Percentiles rank a stretch among this genome's conserved stretches.
Evolutionary conservation across 257 asterid genomes (phyloP).

Genomic region (Nicotiana sylvestris): DNA sequence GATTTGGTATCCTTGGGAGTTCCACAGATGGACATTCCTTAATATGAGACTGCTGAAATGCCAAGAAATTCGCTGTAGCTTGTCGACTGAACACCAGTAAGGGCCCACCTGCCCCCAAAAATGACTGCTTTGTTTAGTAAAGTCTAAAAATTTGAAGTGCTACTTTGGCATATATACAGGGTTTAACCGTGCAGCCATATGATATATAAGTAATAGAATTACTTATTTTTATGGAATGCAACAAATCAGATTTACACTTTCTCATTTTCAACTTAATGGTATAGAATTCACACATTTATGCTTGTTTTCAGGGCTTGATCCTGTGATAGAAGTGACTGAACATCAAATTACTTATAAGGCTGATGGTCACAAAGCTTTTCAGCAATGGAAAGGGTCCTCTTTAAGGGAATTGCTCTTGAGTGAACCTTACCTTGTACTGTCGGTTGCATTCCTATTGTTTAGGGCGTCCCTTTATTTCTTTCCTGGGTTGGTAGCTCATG

Average conservation of each 20-base stretch:
- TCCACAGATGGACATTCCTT: too few species aligned
- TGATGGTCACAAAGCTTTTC: constrained; percentile 11
- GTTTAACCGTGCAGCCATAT: not conserved
- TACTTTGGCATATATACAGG: not conserved
- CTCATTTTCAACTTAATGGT: constrained; percentile 2
- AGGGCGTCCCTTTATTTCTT: constrained; percentile 42
- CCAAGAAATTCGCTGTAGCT: not conserved
- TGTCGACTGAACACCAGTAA: not conserved
- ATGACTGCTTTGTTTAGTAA: not conserved
- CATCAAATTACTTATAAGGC: constrained; percentile 16
- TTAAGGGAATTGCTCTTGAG: constrained; percentile 27
- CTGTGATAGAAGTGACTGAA: constrained; percentile 34
- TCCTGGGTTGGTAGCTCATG: constrained; percentile 35
- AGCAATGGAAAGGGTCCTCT: constrained; percentile 29
- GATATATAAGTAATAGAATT: not conserved
- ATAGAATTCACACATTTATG: not conserved
- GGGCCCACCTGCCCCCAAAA: not conserved
- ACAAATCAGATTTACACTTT: not conserved
- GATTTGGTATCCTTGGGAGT: too few species aligned
- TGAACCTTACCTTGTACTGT: constrained; percentile 45
- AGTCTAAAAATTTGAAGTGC: not conserved
- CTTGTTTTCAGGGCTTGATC: constrained; percentile 37
- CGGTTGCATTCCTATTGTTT: constrained; percentile 35
- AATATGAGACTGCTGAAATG: not conserved
- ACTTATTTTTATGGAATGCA: not conserved